Base-by-base conservation (phyloP, 352 stramenopile species). In the Elongisporangium prolatum region DNA sequence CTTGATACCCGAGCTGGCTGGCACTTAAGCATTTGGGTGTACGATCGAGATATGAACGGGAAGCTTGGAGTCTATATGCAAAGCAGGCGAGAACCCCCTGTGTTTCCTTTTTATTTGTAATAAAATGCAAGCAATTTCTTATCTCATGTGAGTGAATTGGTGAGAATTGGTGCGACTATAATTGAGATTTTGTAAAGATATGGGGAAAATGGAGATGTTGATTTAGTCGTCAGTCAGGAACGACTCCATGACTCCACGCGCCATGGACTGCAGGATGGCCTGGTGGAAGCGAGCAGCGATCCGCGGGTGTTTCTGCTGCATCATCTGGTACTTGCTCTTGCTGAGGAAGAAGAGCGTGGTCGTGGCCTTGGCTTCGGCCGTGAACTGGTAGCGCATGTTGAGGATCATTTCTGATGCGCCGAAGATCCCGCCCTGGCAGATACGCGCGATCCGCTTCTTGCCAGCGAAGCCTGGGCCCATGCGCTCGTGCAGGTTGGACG, bases 211-310 rank as follows among this genome's bases (percentile, higher is more conserved):
- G n/a, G n/a, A n/a, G n/a, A n/a, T n/a, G n/a, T n/a, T n/a, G n/a
- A n/a, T n/a, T 34, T 80, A 94, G 61, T 92, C 80, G 59, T 93
- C 86, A 3, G 81, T 72, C 63, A 95, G 71, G 66, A 91, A 91
- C 40, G 79, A 91, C 60, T 95, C 86, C 53, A 95, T 84, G 38
- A 95, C 84, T 38, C 80, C 87, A 11, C 88, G 80, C 21, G 86
- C 86, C 80, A 95, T 90, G 51, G 79, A 86, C 60, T 91, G 81
- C 40, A 95, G 70, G 80, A 95, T 93, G 34, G 86, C 84, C 25
- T 88, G 81, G 62, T 95, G 81, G 64, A 95, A 95, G 10, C 86
- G 81, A 3, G 80, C 72, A 20, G 86, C 86, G 14, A 95, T 68
- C 0, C 67, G 62, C 13, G 86, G 86, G 34, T 93, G 78, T 3